Evolutionary conservation across 192 early-diverging fungal genomes (phyloP), one percentile per base, ranked within the genome.

Genomic region (Coemansia sp.): DNA sequence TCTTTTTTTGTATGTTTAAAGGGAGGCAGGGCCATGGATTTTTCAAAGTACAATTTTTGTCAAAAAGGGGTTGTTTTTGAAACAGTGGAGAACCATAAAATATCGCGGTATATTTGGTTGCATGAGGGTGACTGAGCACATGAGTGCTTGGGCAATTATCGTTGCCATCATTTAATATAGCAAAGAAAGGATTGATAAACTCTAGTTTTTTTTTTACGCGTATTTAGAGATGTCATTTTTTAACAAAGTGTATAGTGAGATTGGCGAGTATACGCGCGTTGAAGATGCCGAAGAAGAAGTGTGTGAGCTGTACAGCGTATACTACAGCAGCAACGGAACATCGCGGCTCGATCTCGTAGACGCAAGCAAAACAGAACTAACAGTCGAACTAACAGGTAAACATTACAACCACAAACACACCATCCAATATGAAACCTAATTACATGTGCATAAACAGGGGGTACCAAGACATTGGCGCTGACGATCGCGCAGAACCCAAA

Each of bases 251-350:
- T 1, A 14, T 0, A 8, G 25, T 0, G 52, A 62, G 20, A 1
- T 70, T 1, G 46, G 38, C 12, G 46, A 25, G 15, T 70, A 52
- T 25, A 20, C 64, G 1, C 6, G 8, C 8, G 69, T 81, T 1
- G 58, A 59, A 3, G 59, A 72, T 28, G 72, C 73, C 2, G 68
- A 75, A 15, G 73, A 75, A 22, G 78, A 81, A 42, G 59, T 81
- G 14, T 74, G 69, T 17, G 78, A 81, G 60, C 59, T 81, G 44
- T 81, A 75, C 63, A 72, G 69, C 58, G 69, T 69, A 6, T 81
- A 73, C 63, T 75, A 75, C 51, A 48, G 64, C 50, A 68, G 31
- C 38, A 60, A 48, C 10, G 36, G 50, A 40, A 61, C 17, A 6
- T 46, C 36, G 9, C 55, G 68, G 11, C 47, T 37, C 25, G 31